Base-by-base conservation (phyloP, 768 basidiomycete species). In the Suillus occidentalis region DNA sequence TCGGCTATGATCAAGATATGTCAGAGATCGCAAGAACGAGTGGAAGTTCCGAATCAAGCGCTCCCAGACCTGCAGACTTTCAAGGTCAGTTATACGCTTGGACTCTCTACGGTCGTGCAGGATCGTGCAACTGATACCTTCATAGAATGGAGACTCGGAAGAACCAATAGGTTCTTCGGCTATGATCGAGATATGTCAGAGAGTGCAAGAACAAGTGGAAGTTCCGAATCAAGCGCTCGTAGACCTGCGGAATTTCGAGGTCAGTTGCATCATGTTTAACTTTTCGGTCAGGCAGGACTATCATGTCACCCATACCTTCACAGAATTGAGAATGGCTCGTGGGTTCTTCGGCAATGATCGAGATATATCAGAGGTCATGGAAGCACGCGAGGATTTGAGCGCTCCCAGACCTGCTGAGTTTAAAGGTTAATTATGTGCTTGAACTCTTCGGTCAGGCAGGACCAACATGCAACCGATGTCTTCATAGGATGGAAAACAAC, bases 81-180 rank as follows among this genome's bases (percentile, higher is more conserved):
- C 1, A 22, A 43, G 10, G 52, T 50, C 34, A 13, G 28, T 12
- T 9, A 20, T 1, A n/a, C 57, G 18, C 25, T 28, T 8, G 20
- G 18, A 50, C 4, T 25, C 14, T 25, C 8, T 37, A 28, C 14
- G 8, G 36, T 62, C 9, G 28, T 1, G 28, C 28, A 28, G 28
- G 28, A n/a, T 34, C 34, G 37, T 25, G 3, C 8, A 62, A 62
- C 36, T 6, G 6, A n/a, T 55, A 0, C 28, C 28, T 53, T n/a
- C 14, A 28, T 40, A 63, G 53, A 1, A 8, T 63, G 62, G 53
- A 63, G 69, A 28, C 28, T 28, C 28, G 28, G 28, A 2, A 25
- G 60, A 9, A 61, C 66, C 1, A 69, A 74, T 34, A 69, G 63
- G 0, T 71, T 66, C 31, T 68, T 70, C 28, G 63, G 34, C 34